Base-by-base conservation (phyloP, 495 filamentous ascomycete genomes). In the Penicillium paradoxum region DNA sequence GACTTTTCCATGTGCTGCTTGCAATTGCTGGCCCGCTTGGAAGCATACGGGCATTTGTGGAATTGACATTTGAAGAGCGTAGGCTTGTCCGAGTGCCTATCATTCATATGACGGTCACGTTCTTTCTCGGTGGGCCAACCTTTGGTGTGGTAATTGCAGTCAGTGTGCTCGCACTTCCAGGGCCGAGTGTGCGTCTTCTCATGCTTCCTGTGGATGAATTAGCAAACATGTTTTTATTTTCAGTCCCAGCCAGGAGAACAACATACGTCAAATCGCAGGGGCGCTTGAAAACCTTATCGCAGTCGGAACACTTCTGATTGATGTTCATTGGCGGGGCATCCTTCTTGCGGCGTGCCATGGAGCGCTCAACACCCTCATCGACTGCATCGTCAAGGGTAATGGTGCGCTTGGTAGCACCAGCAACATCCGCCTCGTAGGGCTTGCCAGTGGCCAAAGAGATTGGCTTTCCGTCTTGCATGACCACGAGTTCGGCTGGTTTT, bases 1-100 rank as follows among this genome's bases (percentile, higher is more conserved):
- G 90, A 85, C 68, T 97, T 98, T 74, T 98, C 93, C 93, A 98
- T 98, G 71, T 98, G 93, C 70, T 98, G 93, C 70, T 97, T 97
- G 82, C 90, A 95, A 72, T 98, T 98, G 68, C 88, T 93, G 73
- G 96, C 88, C 24, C 93, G 86, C 77, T 96, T 97, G 38, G 91
- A 96, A 60, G 89, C 83, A 72, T 97, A 98, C 0, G 87, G 81
- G 79, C 93, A 98, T 17, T 87, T 87, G 55, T 82, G 74, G 70
- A 82, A 97, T n/a, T 80, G 70, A 73, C 93, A 98, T 62, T 85
- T 81, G 69, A 79, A 96, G 73, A 91, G 78, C 13, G 79, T 72
- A 4, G 93, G 90, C 29, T 79, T 76, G n/a, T 75, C 65, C 27
- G 88, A 88, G 72, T 98, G 93, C 71, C 92, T 96, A 73, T 98